phyloP scores from a whole-genome alignment of 371 early-diverging fungal genomes.

The Haplosporangium sp. region DNA sequence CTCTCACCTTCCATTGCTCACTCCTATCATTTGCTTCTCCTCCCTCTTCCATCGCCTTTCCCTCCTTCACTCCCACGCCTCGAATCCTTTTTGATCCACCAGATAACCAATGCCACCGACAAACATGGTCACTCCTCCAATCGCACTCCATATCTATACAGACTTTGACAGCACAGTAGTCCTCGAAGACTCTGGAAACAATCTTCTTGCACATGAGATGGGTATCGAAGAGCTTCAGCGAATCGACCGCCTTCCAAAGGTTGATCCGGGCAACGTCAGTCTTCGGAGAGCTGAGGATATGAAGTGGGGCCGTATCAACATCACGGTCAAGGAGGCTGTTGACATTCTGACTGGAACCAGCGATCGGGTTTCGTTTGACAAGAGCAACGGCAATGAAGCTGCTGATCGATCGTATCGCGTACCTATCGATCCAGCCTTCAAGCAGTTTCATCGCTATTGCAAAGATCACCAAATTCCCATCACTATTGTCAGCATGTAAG shows the following conservation, averaged over 20 bases:
- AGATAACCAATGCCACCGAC: neutral
- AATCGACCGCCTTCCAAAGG: slow-evolving; percentile 32
- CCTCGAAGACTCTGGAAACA: slow-evolving; percentile 21
- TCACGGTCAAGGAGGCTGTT: slow-evolving; percentile 26
- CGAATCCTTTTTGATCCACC: too few species aligned
- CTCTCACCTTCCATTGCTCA: neutral
- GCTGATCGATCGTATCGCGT: slow-evolving; percentile 16
- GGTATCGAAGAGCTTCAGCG: slow-evolving; percentile 25
- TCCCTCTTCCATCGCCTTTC: slow-evolving; percentile 2
- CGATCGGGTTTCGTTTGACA: slow-evolving; percentile 4
- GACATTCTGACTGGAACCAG: slow-evolving; percentile 28
- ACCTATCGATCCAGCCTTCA: slow-evolving; percentile 32
- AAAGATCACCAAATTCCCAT: slow-evolving; percentile 25
- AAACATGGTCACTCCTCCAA: neutral
- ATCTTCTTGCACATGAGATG: slow-evolving; percentile 20
- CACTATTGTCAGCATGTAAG: slow-evolving; percentile 39
- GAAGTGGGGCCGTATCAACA: slow-evolving; percentile 26
- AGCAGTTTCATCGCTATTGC: slow-evolving; percentile 20
- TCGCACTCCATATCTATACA: slow-evolving; percentile 25
- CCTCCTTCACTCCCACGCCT: neutral
- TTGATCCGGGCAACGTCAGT: slow-evolving; percentile 8
- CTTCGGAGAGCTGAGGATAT: slow-evolving; percentile 43
- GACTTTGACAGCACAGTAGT: slow-evolving; percentile 40
- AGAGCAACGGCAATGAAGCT: neutral
- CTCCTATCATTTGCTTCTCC: neutral